phyloP scores from a whole-genome alignment of 2,329 filamentous ascomycete species.

The Colletotrichum spinosum region DNA sequence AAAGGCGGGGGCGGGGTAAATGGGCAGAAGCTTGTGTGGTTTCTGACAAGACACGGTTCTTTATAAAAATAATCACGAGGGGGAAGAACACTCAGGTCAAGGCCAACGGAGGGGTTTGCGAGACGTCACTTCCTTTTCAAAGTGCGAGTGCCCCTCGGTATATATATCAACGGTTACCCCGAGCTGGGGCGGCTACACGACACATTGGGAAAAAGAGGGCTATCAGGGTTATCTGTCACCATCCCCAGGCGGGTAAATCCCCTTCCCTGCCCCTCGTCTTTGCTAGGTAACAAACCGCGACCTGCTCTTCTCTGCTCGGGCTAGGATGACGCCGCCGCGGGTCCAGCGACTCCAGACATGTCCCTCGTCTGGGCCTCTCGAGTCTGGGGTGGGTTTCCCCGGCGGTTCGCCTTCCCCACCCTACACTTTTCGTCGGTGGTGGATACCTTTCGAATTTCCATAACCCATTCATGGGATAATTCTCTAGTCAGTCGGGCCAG shows the following conservation, averaged over 20 bases:
- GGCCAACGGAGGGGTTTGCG: neutral
- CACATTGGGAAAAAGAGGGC: neutral
- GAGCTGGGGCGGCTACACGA: constrained; percentile 7
- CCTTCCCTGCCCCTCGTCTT: constrained; percentile 13
- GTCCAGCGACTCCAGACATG: constrained; percentile 11
- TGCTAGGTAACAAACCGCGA: constrained; percentile 1
- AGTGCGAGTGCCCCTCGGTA: constrained; percentile 14
- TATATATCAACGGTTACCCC: constrained; percentile 26
- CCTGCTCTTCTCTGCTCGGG: constrained; percentile 12
- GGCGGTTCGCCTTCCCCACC: constrained; percentile 9
- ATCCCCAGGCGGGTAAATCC: constrained; percentile 19
- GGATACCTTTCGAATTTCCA: neutral
- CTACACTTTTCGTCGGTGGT: constrained; percentile 10
- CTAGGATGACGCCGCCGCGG: constrained; percentile 19
- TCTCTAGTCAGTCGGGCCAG: constrained; percentile 25
- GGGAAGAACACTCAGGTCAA: constrained; percentile 1
- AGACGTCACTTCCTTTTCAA: constrained; percentile 12
- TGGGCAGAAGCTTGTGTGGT: neutral
- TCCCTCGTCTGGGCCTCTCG: constrained; percentile 28
- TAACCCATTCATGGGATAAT: constrained; percentile 32
- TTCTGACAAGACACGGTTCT: neutral
- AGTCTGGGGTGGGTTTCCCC: constrained; percentile 6
- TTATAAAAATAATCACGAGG: neutral
- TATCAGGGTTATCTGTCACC: constrained; percentile 18
- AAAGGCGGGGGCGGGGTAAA: constrained; percentile 33